These are phyloP conservation scores for Lactifluus volemus DNA, from an alignment of 768 basidiomycete genomes.

Conservation along the genomic window DNA sequence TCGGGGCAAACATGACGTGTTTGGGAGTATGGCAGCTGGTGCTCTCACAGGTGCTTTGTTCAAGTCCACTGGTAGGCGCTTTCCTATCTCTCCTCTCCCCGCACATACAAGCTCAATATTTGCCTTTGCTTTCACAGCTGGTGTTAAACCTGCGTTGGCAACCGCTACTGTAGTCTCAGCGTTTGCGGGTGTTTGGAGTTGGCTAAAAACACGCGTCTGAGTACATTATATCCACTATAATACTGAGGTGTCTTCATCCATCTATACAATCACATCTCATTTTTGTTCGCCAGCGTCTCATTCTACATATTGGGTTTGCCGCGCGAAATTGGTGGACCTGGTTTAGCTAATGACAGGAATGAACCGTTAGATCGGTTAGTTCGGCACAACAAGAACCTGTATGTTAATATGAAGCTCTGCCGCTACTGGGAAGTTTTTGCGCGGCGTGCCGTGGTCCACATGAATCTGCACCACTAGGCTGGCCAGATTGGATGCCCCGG, in stretches of 20 bases:
- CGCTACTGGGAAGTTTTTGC: not conserved
- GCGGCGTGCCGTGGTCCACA: conserved; percentile 13
- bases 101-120: conserved; percentile 19
- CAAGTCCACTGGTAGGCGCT: conserved; percentile 80
- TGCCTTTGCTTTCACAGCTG: conserved; percentile 55
- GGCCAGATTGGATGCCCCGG: conserved; percentile 11
- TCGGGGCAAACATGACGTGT: conserved; percentile 86
- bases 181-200: conserved; percentile 89
- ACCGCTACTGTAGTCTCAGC: conserved; percentile 86
- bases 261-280: conserved; percentile 9
- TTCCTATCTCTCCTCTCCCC: conserved; percentile 27
- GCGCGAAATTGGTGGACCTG: not conserved
- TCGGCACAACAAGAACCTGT: conserved; percentile 5
- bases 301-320: not conserved
- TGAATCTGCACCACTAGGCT: not conserved
- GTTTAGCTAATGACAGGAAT: conserved; percentile 13
- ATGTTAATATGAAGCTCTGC: conserved; percentile 2
- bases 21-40: conserved; percentile 89
- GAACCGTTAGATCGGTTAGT: conserved; percentile 10
- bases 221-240: conserved; percentile 34
- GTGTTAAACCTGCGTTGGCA: conserved; percentile 80
- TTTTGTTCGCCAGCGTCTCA: conserved; percentile 15
- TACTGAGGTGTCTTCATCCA: conserved; percentile 28
- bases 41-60: conserved; percentile 84
- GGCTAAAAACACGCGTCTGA: conserved; percentile 85